Evolutionary conservation across 169 alveolate species (phyloP).

Genomic region (Amoebophrya sp.): DNA sequence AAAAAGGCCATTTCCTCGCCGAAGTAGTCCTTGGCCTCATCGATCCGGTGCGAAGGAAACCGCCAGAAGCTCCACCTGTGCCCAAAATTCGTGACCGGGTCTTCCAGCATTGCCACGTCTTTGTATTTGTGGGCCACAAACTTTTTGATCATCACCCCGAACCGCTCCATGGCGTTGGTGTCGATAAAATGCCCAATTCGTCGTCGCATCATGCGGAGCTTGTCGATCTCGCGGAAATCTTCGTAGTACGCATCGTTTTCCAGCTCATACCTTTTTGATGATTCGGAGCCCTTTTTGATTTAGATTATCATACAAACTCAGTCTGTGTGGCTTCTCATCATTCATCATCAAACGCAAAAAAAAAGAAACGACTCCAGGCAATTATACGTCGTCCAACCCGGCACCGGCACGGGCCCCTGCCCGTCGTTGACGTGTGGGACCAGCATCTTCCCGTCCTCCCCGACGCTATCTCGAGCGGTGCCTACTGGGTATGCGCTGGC

Average conservation of each 20-base stretch:
- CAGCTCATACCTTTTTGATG: neutral
- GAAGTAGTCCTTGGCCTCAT: constrained; percentile 21
- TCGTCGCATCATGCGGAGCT: neutral
- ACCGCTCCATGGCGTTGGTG: neutral
- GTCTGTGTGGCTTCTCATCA: too few relatives aligned
- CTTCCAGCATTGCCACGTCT: neutral
- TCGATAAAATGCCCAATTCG: neutral
- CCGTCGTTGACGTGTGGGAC: constrained; percentile 8
- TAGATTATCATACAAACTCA: too few relatives aligned
- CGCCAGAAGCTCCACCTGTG: too few relatives aligned
- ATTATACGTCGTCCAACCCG: constrained; percentile 8
- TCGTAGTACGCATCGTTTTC: neutral
- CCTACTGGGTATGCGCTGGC: neutral
- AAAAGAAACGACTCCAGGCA: too few relatives aligned
- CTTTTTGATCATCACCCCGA: neutral
- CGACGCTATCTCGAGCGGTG: neutral
- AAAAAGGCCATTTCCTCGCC: constrained; percentile 28
- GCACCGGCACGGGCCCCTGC: neutral
- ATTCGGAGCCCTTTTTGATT: too few relatives aligned
- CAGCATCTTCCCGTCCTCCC: neutral
- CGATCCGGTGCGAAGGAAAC: neutral
- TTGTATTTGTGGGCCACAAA: neutral
- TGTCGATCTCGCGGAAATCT: neutral
- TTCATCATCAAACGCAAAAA: too few relatives aligned
- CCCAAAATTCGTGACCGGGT: neutral